These are phyloP conservation scores for Vinca minor DNA, from an alignment of 257 asterid species.

Conservation along the genomic window DNA sequence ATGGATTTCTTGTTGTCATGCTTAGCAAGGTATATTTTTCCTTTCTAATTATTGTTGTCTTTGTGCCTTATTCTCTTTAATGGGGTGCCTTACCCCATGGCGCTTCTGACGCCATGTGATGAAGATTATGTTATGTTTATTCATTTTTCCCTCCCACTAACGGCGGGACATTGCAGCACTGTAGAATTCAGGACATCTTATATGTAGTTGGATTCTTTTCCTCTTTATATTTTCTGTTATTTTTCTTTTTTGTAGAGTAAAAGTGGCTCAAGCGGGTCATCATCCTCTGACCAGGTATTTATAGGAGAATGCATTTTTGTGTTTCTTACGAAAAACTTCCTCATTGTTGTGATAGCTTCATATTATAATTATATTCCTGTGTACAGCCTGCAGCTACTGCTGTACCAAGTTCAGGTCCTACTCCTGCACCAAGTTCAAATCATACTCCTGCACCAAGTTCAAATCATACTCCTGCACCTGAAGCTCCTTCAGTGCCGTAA, in stretches of 20 bases:
- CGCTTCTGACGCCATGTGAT: neutral
- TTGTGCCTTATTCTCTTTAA: neutral
- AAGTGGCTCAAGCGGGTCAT: slow-evolving; percentile 48
- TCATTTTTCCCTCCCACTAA: neutral
- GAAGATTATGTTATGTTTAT: neutral
- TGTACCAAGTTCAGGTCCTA: too few species aligned
- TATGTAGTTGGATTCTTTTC: neutral
- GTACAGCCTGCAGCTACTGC: slow-evolving; percentile 47
- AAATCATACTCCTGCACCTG: slow-evolving; percentile 38
- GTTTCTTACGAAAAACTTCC: neutral
- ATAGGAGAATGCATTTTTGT: slow-evolving; percentile 6
- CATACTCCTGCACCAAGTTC: slow-evolving; percentile 35
- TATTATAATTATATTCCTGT: slow-evolving; percentile 12
- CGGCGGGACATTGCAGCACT: neutral
- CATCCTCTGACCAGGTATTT: slow-evolving; percentile 58
- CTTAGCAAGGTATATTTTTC: slow-evolving; percentile 62
- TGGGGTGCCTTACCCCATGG: neutral
- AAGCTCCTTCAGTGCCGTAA: slow-evolving; percentile 42
- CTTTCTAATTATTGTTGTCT: neutral
- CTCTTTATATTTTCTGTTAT: slow-evolving; percentile 6
- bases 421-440: slow-evolving; percentile 32
- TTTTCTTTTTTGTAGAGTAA: slow-evolving; percentile 45
- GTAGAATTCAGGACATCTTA: neutral
- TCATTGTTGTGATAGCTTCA: slow-evolving; percentile 17
- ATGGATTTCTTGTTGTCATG: slow-evolving; percentile 95